These are phyloP conservation scores for Piromyces finnis DNA, from an alignment of 192 early-diverging fungal species.

Conservation along the genomic window DNA sequence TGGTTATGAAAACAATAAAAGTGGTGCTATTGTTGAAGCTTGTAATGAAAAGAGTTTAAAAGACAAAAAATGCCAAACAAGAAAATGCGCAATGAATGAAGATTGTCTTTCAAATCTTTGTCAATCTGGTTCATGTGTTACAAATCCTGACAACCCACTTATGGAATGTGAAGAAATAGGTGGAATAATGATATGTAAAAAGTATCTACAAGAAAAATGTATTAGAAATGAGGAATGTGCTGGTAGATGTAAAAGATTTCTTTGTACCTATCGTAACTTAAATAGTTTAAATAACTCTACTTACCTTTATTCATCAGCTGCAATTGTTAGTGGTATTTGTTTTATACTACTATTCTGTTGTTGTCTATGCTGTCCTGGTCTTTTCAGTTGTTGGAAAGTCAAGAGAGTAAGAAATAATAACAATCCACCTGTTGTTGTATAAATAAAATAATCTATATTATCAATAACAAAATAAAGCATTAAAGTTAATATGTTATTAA, in stretches of 20 bases:
- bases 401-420: neutral
- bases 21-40: neutral
- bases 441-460: no score
- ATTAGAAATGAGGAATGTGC: neutral
- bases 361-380: neutral
- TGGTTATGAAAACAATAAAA: neutral
- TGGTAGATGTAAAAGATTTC: neutral
- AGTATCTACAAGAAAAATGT: neutral
- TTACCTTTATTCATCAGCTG: neutral
- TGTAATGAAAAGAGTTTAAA: neutral
- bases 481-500: no score
- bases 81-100: neutral
- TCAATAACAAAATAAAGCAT: no score
- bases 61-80: neutral
- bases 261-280: neutral
- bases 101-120: neutral
- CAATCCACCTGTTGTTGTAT: neutral
- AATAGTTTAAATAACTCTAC: neutral
- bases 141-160: neutral
- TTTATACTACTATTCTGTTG: neutral
- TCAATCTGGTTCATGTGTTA: neutral
- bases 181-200: neutral
- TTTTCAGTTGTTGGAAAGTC: neutral
- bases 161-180: neutral
- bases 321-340: neutral